phyloP scores from a whole-genome alignment of 495 filamentous ascomycete genomes.

The Entonaema liquescens region DNA sequence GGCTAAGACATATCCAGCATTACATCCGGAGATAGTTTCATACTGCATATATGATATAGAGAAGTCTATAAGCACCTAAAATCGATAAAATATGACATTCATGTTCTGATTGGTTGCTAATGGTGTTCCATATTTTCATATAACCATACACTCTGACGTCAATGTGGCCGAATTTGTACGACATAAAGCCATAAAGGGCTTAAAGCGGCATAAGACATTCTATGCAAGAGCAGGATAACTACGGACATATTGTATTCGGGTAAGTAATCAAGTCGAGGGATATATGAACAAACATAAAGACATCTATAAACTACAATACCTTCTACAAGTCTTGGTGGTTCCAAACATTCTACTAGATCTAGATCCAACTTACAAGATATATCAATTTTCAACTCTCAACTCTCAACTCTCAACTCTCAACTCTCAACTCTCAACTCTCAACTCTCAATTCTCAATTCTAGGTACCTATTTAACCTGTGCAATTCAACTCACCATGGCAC shows the following conservation, averaged over 20 bases:
- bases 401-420: too few species aligned
- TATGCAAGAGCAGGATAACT: not conserved
- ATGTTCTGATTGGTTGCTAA: not conserved
- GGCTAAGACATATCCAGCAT: not conserved
- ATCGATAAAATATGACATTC: not conserved
- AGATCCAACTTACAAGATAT: not conserved
- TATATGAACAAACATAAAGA: too few species aligned
- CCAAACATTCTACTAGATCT: not conserved
- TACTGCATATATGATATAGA: not conserved
- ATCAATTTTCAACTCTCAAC: too few species aligned
- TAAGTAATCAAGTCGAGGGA: too few species aligned
- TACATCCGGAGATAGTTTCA: not conserved
- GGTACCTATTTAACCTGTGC: too few species aligned
- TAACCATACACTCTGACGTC: not conserved
- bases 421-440: not conserved
- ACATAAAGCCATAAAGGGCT: not conserved
- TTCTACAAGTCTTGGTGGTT: not conserved
- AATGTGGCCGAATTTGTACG: not conserved
- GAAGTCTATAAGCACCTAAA: not conserved
- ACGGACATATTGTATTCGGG: not conserved
- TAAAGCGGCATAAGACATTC: not conserved
- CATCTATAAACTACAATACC: not conserved
- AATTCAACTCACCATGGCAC: not conserved
- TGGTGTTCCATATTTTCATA: not conserved
- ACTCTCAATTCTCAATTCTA: not conserved